Percentiles rank a stretch among this genome's conserved stretches.
Evolutionary conservation across 176 grass and related monocot genomes (phyloP).

Genomic region (Oryza longistaminata): DNA sequence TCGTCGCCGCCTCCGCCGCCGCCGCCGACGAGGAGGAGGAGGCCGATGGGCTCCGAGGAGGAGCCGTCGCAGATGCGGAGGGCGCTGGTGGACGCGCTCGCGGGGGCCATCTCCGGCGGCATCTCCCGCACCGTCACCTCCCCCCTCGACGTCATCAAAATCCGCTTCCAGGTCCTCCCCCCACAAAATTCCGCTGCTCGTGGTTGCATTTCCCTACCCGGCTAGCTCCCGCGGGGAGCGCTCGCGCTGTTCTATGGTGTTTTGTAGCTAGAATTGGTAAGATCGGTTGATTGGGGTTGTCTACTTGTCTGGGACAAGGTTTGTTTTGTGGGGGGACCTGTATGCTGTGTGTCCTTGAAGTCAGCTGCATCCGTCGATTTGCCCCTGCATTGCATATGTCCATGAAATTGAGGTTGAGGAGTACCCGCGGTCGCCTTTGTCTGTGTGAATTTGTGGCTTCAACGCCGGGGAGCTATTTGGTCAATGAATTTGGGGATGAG

Average conservation of each 20-base stretch:
- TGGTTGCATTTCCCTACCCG: not conserved
- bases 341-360: not conserved
- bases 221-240: not conserved
- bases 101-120: constrained; percentile 85
- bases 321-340: not conserved
- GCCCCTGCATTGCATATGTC: not conserved
- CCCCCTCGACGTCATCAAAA: constrained; percentile 97
- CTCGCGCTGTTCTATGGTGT: too few relatives aligned
- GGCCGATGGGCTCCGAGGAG: constrained; percentile 26
- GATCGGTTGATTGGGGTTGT: not conserved
- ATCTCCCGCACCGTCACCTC: constrained; percentile 93
- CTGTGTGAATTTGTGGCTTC: not conserved
- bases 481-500: not conserved
- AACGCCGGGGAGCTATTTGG: not conserved
- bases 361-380: not conserved
- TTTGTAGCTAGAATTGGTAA: not conserved
- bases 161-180: constrained; percentile 84
- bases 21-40: not conserved
- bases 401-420: not conserved
- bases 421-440: not conserved
- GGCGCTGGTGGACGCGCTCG: constrained; percentile 68
- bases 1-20: not conserved
- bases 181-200: not conserved
- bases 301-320: too few relatives aligned
- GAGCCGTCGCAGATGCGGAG: constrained; percentile 73